Evolutionary conservation across 1,139 yeast genomes (phyloP).

Genomic region (Candida frijolesensis): DNA sequence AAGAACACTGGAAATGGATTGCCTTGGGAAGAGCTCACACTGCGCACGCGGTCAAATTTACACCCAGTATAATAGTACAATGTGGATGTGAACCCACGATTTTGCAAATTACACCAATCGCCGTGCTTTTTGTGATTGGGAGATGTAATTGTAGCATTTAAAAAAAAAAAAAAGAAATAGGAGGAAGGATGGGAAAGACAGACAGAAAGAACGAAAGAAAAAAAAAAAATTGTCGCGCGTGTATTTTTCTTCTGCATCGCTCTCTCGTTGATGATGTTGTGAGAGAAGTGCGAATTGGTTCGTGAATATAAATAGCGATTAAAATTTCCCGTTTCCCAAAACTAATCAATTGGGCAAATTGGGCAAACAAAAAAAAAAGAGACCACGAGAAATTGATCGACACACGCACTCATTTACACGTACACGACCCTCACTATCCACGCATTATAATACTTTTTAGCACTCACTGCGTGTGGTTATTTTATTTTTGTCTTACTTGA

Average conservation of each 20-base stretch:
- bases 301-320: slow-evolving; percentile 8
- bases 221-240: slow-evolving; percentile 3
- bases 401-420: background rate
- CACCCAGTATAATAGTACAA: background rate
- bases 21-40: background rate
- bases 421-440: background rate
- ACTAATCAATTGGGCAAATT: background rate
- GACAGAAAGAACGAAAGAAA: background rate
- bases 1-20: background rate
- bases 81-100: background rate
- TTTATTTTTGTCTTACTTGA: background rate
- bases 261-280: background rate
- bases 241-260: background rate
- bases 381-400: background rate
- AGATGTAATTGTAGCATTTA: background rate
- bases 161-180: background rate
- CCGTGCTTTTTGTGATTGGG: too few species aligned
- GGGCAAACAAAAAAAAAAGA: background rate
- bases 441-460: background rate
- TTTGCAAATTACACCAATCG: too few species aligned
- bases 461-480: background rate
- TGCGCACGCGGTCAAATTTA: background rate
- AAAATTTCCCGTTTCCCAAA: slow-evolving; percentile 5
- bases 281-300: background rate
- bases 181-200: background rate